Evolutionary conservation across 2,329 filamentous ascomycete genomes (phyloP), one percentile per base, ranked within the genome.

Genomic region (Septoria linicola): DNA sequence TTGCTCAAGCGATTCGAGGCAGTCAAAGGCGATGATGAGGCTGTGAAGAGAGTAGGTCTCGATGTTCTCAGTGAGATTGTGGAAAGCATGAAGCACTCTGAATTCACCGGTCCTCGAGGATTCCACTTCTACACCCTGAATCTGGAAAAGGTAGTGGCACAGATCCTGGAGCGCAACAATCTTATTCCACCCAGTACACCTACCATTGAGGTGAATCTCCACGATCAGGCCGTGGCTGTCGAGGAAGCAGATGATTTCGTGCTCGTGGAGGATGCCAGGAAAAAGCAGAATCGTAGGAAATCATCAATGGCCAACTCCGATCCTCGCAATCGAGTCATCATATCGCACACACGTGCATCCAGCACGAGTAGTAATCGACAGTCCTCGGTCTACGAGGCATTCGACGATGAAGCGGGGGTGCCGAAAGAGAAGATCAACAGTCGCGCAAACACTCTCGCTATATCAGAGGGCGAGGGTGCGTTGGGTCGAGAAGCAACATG

Each of bases 81-180:
- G 13, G 83, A 89, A 58, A 81, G 84, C 63, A 81, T 97, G 66
- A 88, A 86, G 70, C 75, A 85, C 58, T 82, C 82, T 63, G 25
- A 74, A 69, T 66, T 35, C 16, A 17, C 71, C 2, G 79, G 80
- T 3, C 85, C 83, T 16, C 79, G 83, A 62, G 93, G 93, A 4
- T 96, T 96, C 71, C 93, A 99, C 68, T 97, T 99, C 72, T 99
- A 96, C 71, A 97, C 93, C 0, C 76, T 99, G 44, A 99, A 99
- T 67, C 76, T 97, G 25, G 92, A 97, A 70, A 99, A 97, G 72
- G 88, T 90, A 0, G 91, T 99, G 2, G 89, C 91, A 0, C 93
- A 96, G 63, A 92, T 97, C 55, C 72, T 97, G 0, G 91, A 97
- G 73, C 78, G 87, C 50, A 89, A 87, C 21, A 74, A 85, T n/a